These are phyloP conservation scores for Xylaria sp. DNA, from an alignment of 2,329 filamentous ascomycete genomes.

Conservation along the genomic window DNA sequence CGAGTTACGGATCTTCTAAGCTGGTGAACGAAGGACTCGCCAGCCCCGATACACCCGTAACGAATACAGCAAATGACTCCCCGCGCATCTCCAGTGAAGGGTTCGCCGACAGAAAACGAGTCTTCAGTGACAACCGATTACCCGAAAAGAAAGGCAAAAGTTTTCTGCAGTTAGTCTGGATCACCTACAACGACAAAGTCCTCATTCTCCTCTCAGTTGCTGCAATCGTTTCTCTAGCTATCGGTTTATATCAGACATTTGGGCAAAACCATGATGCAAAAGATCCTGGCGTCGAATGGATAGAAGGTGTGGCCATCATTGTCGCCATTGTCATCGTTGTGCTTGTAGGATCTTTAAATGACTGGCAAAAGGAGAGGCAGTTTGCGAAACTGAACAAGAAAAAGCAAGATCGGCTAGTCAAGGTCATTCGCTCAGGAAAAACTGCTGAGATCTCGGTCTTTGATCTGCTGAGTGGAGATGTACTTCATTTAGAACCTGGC, in stretches of 20 bases:
- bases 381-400: constrained; percentile 80
- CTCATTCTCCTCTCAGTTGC: constrained; percentile 74
- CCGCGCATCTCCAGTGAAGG: constrained; percentile 38
- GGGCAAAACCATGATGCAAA: constrained; percentile 58
- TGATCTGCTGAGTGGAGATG: constrained; percentile 72
- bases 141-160: constrained; percentile 78
- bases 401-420: constrained; percentile 77
- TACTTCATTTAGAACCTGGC: constrained; percentile 75
- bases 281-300: constrained; percentile 72
- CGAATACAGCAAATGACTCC: constrained; percentile 27
- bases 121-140: constrained; percentile 74
- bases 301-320: constrained; percentile 82
- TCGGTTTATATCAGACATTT: constrained; percentile 78
- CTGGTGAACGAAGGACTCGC: constrained; percentile 41
- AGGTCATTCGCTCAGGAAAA: constrained; percentile 73
- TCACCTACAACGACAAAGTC: constrained; percentile 84
- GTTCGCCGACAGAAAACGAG: constrained; percentile 70
- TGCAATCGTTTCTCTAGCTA: constrained; percentile 73
- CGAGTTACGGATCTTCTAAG: constrained; percentile 45
- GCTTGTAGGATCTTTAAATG: constrained; percentile 76
- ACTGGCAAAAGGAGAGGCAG: constrained; percentile 81
- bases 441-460: constrained; percentile 72
- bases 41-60: constrained; percentile 32
- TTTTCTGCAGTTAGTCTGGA: constrained; percentile 76
- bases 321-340: constrained; percentile 81